Percentiles rank a stretch among this genome's conserved stretches.
Evolutionary conservation across 192 early-diverging fungal species (phyloP).

Genomic region (Entomortierella beljakovae): DNA sequence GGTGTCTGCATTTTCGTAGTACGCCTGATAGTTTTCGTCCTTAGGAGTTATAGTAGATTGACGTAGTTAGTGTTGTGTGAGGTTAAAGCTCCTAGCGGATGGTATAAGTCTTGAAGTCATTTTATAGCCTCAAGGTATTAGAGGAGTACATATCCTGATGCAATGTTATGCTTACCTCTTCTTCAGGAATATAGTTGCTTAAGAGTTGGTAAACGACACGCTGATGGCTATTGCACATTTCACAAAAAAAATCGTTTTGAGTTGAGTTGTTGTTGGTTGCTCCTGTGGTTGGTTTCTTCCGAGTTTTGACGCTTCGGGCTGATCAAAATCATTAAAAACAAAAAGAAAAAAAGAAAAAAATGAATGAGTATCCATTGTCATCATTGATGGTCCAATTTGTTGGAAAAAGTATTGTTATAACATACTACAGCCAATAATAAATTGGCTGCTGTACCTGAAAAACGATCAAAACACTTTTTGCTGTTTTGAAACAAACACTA

Average conservation of each 20-base stretch:
- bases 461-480: too few species aligned
- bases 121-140: not conserved
- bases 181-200: conserved; percentile 51
- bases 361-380: not conserved
- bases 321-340: not conserved
- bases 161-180: conserved; percentile 24
- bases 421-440: too few species aligned
- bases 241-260: conserved; percentile 37
- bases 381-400: too few species aligned
- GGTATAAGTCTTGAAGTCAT: not conserved
- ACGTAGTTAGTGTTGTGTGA: too few species aligned
- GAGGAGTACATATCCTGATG: not conserved
- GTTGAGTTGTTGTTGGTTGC: not conserved
- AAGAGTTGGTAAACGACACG: conserved; percentile 43
- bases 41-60: not conserved
- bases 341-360: not conserved
- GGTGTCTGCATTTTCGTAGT: conserved; percentile 26
- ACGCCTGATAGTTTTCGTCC: conserved; percentile 41
- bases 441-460: too few species aligned
- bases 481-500: too few species aligned
- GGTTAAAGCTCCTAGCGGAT: not conserved
- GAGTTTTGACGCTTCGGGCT: conserved; percentile 21
- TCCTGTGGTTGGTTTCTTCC: not conserved
- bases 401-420: too few species aligned
- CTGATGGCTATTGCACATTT: conserved; percentile 43